phyloP scores from a whole-genome alignment of 352 stramenopile species.

The Pythium insidiosum region DNA sequence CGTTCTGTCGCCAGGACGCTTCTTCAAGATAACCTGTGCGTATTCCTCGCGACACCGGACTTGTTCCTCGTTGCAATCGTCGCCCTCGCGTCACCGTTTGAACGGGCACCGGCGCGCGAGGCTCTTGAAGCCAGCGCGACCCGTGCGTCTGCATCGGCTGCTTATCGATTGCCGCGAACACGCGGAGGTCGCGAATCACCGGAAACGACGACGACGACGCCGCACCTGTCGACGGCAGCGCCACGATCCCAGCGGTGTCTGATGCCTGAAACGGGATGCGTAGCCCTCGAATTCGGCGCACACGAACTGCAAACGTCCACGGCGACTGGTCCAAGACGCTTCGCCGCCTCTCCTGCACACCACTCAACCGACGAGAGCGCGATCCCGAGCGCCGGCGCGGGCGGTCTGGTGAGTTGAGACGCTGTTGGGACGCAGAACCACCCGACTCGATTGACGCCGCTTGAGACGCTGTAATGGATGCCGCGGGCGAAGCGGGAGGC shows the following conservation, averaged over 20 bases:
- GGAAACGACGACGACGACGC: background rate
- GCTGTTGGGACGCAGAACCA: too few relatives aligned
- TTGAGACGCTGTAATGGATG: too few relatives aligned
- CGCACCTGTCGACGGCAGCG: constrained; percentile 4
- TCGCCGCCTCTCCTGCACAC: too few relatives aligned
- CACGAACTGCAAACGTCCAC: constrained; percentile 37
- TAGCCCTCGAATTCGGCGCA: constrained; percentile 31
- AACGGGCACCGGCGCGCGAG: constrained; percentile 2
- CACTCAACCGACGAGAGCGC: too few relatives aligned
- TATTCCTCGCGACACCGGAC: constrained; percentile 1
- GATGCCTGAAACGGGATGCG: constrained; percentile 44
- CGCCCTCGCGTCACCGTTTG: background rate
- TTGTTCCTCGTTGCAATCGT: background rate
- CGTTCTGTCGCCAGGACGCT: constrained; percentile 33
- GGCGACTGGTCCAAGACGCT: constrained; percentile 28
- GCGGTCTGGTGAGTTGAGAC: too few relatives aligned
- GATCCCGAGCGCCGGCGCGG: too few relatives aligned
- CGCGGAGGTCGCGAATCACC: constrained; percentile 39
- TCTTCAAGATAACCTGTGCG: constrained; percentile 45
- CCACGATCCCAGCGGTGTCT: too few relatives aligned
- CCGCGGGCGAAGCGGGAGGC: too few relatives aligned
- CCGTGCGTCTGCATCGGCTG: constrained; percentile 39
- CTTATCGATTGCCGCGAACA: constrained; percentile 50
- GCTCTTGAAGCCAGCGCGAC: constrained; percentile 43
- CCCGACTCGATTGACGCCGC: too few relatives aligned